Evolutionary conservation across 129 eudicot species (phyloP).

Genomic region (Saussurea involucrata): DNA sequence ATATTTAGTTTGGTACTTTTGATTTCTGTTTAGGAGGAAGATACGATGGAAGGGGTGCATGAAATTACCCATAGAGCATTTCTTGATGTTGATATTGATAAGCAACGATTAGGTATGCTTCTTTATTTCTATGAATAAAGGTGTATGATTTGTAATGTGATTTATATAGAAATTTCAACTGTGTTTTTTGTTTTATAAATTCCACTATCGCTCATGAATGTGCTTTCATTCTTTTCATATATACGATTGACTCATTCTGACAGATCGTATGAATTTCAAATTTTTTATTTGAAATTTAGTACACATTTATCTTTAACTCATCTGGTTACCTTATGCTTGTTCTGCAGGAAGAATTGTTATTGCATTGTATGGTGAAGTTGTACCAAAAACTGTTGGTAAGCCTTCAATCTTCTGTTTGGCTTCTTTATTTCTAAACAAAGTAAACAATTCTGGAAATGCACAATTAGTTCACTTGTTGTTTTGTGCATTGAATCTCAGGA

Average conservation of each 20-base stretch:
- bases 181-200: neutral
- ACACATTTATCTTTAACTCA: neutral
- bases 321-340: slow-evolving; percentile 15
- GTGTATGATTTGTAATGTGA: neutral
- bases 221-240: neutral
- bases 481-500: neutral
- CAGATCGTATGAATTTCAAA: neutral
- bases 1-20: neutral
- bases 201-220: neutral
- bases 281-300: neutral
- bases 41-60: slow-evolving; percentile 59
- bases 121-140: slow-evolving; percentile 7
- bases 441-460: neutral
- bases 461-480: neutral
- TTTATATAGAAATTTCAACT: neutral
- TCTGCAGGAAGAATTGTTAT: slow-evolving; percentile 78
- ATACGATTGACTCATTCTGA: too few relatives aligned
- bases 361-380: slow-evolving; percentile 83
- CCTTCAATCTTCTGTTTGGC: slow-evolving; percentile 14
- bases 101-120: slow-evolving; percentile 78
- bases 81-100: slow-evolving; percentile 92
- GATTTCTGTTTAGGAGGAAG: slow-evolving; percentile 46
- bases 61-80: slow-evolving; percentile 77
- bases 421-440: neutral
- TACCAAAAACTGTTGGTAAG: slow-evolving; percentile 86